Conservation (phyloP, 2,329 filamentous ascomycete genomes). For the Alternaria consortialis region DNA sequence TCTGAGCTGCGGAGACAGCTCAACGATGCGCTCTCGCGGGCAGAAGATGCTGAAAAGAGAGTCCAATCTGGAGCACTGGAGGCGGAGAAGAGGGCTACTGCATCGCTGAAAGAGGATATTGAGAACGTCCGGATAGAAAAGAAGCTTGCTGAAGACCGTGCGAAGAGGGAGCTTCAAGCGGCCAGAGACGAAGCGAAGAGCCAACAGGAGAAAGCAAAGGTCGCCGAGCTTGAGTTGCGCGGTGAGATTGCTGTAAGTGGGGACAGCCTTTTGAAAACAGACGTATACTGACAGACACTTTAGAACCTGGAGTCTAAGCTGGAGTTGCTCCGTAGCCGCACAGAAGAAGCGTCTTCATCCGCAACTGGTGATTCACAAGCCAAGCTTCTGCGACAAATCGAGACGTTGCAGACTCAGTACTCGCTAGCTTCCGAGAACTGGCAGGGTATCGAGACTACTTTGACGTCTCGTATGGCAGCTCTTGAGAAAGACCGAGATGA, state of each 20-base stretch:
- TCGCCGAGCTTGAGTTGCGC: constrained; percentile 78
- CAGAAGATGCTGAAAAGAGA: constrained; percentile 72
- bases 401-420: constrained; percentile 95
- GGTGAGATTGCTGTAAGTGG: constrained; percentile 69
- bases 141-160: constrained; percentile 75
- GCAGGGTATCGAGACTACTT: constrained; percentile 91
- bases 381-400: constrained; percentile 90
- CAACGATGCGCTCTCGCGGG: constrained; percentile 71
- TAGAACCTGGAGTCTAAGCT: constrained; percentile 86
- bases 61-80: constrained; percentile 73
- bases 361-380: constrained; percentile 83
- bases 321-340: constrained; percentile 82
- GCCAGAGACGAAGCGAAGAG: constrained; percentile 76
- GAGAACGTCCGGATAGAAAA: constrained; percentile 76
- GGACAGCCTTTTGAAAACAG: background rate
- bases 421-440: constrained; percentile 94
- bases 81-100: constrained; percentile 66
- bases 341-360: constrained; percentile 88
- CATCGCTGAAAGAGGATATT: constrained; percentile 71
- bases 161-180: constrained; percentile 73
- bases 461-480: constrained; percentile 77
- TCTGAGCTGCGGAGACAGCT: constrained; percentile 75
- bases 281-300: constrained; percentile 29
- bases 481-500: constrained; percentile 95
- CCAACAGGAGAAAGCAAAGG: constrained; percentile 73